Percentiles rank a stretch among this genome's conserved stretches.
These are phyloP conservation scores for Cenchrus fungigraminus DNA, from an alignment of 176 grass and related monocot genomes.

Conservation along the genomic window DNA sequence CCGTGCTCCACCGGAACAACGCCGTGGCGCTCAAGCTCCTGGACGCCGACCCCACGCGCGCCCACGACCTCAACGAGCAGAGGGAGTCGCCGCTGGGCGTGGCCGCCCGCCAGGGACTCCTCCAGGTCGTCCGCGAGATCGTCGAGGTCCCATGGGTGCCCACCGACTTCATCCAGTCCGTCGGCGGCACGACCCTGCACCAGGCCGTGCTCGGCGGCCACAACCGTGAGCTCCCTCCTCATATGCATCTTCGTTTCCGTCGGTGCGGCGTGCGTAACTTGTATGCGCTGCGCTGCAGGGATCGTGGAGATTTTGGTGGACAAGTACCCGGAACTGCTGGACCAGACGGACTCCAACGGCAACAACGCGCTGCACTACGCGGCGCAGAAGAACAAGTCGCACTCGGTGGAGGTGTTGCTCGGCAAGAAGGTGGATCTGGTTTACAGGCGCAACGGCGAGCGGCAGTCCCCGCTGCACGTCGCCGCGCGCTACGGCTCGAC, in stretches of 20 bases:
- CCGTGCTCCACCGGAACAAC: constrained; percentile 28
- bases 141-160: constrained; percentile 45
- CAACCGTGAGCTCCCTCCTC: constrained; percentile 36
- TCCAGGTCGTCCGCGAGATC: constrained; percentile 49
- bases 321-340: background rate
- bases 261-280: no score
- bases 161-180: background rate
- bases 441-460: constrained; percentile 19
- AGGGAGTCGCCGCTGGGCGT: constrained; percentile 70
- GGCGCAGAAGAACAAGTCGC: constrained; percentile 49
- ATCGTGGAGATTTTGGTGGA: constrained; percentile 55
- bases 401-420: constrained; percentile 45
- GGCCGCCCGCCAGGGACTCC: constrained; percentile 64
- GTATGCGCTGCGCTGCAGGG: constrained; percentile 17
- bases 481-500: constrained; percentile 45
- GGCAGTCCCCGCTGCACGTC: constrained; percentile 42
- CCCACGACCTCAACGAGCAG: constrained; percentile 46
- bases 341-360: constrained; percentile 20
- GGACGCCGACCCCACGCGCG: constrained; percentile 32
- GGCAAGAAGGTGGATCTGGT: constrained; percentile 15
- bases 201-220: constrained; percentile 77
- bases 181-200: constrained; percentile 63
- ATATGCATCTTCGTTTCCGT: background rate
- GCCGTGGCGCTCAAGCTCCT: constrained; percentile 56
- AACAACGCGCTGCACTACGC: constrained; percentile 73